Conservation (phyloP, 2,329 filamentous ascomycete species). For the Pseudogymnoascus verrucosus region DNA sequence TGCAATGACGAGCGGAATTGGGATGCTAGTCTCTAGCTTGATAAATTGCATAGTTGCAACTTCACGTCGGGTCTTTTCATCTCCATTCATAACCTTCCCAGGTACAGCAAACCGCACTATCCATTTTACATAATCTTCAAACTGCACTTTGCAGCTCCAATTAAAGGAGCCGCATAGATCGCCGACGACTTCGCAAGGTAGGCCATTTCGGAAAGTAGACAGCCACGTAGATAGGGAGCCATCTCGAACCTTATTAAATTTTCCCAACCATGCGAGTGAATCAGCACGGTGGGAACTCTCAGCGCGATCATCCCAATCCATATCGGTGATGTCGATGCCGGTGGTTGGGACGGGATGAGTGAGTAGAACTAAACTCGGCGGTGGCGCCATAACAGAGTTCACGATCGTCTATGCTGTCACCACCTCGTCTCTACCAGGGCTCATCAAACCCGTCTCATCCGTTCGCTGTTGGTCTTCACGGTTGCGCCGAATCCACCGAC, state of each 20-base stretch:
- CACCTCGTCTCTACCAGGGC: neutral
- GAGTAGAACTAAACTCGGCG: neutral
- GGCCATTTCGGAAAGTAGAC: neutral
- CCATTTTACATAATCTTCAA: neutral
- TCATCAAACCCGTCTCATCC: neutral
- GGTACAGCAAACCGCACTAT: constrained; percentile 14
- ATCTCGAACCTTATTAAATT: neutral
- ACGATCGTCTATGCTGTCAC: neutral
- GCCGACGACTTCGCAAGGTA: neutral
- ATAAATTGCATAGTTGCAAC: constrained; percentile 14
- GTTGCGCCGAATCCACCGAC: neutral
- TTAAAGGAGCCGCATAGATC: neutral
- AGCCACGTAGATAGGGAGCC: neutral
- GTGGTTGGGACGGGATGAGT: neutral
- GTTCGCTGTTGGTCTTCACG: neutral
- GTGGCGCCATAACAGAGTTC: neutral
- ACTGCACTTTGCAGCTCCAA: neutral
- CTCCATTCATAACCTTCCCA: constrained; percentile 13
- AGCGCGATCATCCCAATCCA: neutral
- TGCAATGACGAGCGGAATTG: constrained; percentile 19
- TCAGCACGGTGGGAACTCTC: neutral
- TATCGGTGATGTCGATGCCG: neutral
- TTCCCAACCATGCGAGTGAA: neutral
- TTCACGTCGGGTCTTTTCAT: constrained; percentile 16
- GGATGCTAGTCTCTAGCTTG: constrained; percentile 7